Evolutionary conservation across 73 alveolate genomes (phyloP).

Genomic region (Breviolum minutum): DNA sequence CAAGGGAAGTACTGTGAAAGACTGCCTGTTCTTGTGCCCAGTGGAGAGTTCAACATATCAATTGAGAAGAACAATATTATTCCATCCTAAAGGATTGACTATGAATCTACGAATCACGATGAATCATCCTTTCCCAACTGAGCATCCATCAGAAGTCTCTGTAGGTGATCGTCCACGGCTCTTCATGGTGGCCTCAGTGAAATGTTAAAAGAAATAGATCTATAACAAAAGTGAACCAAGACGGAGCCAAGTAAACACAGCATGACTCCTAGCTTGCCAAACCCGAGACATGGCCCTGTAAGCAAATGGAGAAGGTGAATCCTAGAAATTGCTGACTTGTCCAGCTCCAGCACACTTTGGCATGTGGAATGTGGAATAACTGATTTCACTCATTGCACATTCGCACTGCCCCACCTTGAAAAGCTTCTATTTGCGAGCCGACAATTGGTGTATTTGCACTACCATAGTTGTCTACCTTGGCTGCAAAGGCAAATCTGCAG

Average conservation of each 20-base stretch:
- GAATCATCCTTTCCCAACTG: neutral
- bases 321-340: neutral
- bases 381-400: neutral
- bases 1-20: neutral
- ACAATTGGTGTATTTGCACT: constrained; percentile 68
- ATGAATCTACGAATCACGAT: too few species aligned
- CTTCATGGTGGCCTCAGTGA: constrained; percentile 71
- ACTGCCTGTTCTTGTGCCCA: too few species aligned
- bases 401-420: constrained; percentile 30
- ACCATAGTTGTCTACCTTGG: constrained; percentile 81
- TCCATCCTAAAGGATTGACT: too few species aligned
- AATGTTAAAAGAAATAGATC: too few species aligned
- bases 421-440: constrained; percentile 83
- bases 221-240: too few species aligned
- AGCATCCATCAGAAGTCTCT: constrained; percentile 57
- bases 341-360: neutral
- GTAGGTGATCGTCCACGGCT: constrained; percentile 93
- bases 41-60: too few species aligned
- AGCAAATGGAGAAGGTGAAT: neutral
- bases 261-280: too few species aligned
- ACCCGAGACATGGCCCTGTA: too few species aligned
- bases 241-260: too few species aligned
- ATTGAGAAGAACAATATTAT: too few species aligned
- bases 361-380: too few species aligned
- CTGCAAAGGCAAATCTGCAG: neutral